These are phyloP conservation scores for Neofusicoccum parvum DNA, from an alignment of 2,329 filamentous ascomycete genomes.

Conservation along the genomic window DNA sequence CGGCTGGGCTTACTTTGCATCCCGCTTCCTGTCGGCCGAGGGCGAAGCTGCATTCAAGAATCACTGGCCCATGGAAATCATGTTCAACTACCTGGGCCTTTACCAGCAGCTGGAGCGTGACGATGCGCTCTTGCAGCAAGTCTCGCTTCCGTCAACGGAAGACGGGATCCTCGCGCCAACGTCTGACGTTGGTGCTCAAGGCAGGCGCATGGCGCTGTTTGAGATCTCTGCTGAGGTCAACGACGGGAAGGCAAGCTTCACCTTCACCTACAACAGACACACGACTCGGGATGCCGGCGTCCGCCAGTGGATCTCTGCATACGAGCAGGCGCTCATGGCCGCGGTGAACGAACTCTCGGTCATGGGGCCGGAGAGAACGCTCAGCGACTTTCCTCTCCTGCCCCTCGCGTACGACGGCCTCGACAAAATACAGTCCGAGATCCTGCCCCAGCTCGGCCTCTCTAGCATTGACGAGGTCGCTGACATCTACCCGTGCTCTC, in stretches of 20 bases:
- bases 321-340: conserved; percentile 35
- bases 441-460: conserved; percentile 1
- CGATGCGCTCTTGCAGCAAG: conserved; percentile 3
- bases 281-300: conserved; percentile 51
- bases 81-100: conserved; percentile 60
- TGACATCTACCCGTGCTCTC: conserved; percentile 17
- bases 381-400: conserved; percentile 4
- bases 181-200: conserved; percentile 14
- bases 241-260: conserved; percentile 50
- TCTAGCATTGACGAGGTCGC: conserved; percentile 27
- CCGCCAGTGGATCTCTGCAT: conserved; percentile 46
- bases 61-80: conserved; percentile 51
- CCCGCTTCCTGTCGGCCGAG: background rate
- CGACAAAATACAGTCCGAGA: background rate
- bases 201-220: conserved; percentile 52
- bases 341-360: conserved; percentile 29
- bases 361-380: background rate
- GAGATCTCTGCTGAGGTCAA: conserved; percentile 56
- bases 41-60: background rate
- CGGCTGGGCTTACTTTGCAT: conserved; percentile 4
- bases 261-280: conserved; percentile 53
- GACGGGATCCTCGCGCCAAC: background rate
- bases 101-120: conserved; percentile 51
- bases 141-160: background rate
- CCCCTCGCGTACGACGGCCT: background rate